Evolutionary conservation across 1,284 basidiomycete genomes (phyloP).

Genomic region (Puccinia coronata): DNA sequence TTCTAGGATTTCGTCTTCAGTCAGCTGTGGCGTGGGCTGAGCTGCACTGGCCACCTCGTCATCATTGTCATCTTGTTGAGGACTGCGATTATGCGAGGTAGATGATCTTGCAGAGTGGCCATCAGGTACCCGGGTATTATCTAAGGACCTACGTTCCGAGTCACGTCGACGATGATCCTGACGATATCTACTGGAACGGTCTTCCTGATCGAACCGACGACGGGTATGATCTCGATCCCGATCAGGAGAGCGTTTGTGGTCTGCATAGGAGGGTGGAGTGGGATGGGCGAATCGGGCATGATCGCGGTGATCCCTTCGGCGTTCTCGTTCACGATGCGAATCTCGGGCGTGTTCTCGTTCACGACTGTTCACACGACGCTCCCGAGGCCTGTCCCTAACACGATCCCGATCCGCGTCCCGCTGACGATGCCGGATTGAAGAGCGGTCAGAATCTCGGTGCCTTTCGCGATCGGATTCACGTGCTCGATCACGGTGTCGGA

Average conservation of each 20-base stretch:
- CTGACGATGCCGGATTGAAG: constrained; percentile 22
- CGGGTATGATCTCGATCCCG: constrained; percentile 31
- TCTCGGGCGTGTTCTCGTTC: constrained; percentile 16
- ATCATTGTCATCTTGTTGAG: constrained; percentile 11
- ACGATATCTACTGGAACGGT: constrained; percentile 8
- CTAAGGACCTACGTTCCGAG: neutral
- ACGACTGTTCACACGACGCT: constrained; percentile 2
- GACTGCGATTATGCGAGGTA: neutral
- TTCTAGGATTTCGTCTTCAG: constrained; percentile 49
- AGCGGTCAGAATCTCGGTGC: neutral
- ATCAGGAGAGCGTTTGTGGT: constrained; percentile 31
- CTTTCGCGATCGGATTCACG: constrained; percentile 33
- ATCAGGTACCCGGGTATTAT: neutral
- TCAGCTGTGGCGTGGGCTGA: constrained; percentile 16
- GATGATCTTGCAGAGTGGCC: neutral
- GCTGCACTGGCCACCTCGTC: constrained; percentile 13
- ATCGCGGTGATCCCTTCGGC: constrained; percentile 24
- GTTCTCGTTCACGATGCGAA: constrained; percentile 27
- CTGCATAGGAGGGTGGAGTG: constrained; percentile 9
- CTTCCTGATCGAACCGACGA: constrained; percentile 17
- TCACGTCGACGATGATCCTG: constrained; percentile 18
- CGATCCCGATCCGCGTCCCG: neutral
- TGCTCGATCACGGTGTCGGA: neutral
- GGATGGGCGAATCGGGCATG: constrained; percentile 3
- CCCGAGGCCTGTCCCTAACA: neutral